Conservation (phyloP, 495 filamentous ascomycete genomes). For the Tuber umbilicatum region DNA sequence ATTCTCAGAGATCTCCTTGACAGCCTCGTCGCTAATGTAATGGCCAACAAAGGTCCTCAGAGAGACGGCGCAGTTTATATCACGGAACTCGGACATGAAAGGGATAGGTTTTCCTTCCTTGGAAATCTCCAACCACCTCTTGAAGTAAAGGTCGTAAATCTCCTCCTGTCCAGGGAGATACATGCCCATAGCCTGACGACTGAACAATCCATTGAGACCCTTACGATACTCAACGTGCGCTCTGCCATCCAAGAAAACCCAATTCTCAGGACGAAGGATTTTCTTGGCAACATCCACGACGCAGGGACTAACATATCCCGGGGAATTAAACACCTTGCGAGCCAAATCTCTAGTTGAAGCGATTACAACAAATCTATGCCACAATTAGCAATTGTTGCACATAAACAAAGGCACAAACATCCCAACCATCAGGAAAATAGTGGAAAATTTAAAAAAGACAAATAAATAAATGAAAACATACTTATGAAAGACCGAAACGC, state of each 20-base stretch:
- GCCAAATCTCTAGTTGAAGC: slow-evolving; percentile 93
- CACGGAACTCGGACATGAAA: slow-evolving; percentile 90
- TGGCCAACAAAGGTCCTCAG: slow-evolving; percentile 95
- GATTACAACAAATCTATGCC: slow-evolving; percentile 84
- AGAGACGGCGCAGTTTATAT: slow-evolving; percentile 90
- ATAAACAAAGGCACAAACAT: neutral
- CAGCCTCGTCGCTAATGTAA: slow-evolving; percentile 79
- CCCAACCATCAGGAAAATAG: neutral
- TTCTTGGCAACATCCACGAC: slow-evolving; percentile 95
- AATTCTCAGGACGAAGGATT: slow-evolving; percentile 84
- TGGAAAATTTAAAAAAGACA: neutral
- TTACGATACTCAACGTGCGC: slow-evolving; percentile 95
- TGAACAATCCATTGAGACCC: slow-evolving; percentile 91
- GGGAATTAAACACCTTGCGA: slow-evolving; percentile 95
- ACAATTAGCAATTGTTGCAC: slow-evolving; percentile 21
- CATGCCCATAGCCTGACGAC: slow-evolving; percentile 73
- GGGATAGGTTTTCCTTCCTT: slow-evolving; percentile 66
- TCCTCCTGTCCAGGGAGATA: slow-evolving; percentile 92
- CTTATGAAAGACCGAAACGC: slow-evolving; percentile 99
- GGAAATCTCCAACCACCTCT: slow-evolving; percentile 67
- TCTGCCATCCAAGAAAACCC: slow-evolving; percentile 96
- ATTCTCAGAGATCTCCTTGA: slow-evolving; percentile 94
- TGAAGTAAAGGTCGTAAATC: slow-evolving; percentile 81
- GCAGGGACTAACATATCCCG: slow-evolving; percentile 86
- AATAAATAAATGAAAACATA: slow-evolving; percentile 47